Conservation (phyloP, 371 early-diverging fungal species). For the Zopfochytrium polystomum region DNA sequence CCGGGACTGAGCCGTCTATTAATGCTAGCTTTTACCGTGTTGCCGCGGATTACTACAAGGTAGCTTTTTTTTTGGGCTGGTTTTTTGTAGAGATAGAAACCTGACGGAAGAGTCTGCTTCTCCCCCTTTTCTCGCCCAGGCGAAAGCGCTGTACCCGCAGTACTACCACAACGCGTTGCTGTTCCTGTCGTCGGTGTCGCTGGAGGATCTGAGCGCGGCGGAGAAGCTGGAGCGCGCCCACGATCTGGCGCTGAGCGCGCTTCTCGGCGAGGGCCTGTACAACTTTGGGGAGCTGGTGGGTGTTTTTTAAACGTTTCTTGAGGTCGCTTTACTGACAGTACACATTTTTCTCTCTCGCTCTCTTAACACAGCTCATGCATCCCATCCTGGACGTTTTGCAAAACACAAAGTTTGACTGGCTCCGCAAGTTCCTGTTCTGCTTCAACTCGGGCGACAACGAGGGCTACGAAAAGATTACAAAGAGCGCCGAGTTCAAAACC, state of each 20-base stretch:
- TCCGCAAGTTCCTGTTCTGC: conserved; percentile 77
- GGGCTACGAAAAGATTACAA: conserved; percentile 75
- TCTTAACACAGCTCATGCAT: conserved; percentile 79
- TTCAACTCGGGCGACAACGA: conserved; percentile 94
- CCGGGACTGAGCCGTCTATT: conserved; percentile 82
- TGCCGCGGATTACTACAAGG: conserved; percentile 93
- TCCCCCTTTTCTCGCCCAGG: conserved; percentile 41
- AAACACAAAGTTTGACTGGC: conserved; percentile 82
- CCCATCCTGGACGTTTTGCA: conserved; percentile 82
- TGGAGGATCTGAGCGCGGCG: conserved; percentile 67
- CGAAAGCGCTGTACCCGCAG: conserved; percentile 84
- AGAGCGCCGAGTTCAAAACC: conserved; percentile 64
- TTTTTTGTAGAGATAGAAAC: neutral
- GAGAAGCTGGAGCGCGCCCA: conserved; percentile 86
- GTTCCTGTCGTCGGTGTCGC: conserved; percentile 83
- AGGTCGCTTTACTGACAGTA: too few species aligned
- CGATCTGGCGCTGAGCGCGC: conserved; percentile 85
- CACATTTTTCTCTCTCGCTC: too few species aligned
- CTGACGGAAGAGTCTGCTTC: neutral
- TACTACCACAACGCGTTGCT: conserved; percentile 94
- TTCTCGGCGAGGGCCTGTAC: conserved; percentile 92
- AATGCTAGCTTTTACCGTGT: conserved; percentile 93
- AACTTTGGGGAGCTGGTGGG: conserved; percentile 97
- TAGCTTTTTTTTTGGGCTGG: conserved; percentile 28
- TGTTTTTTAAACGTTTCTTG: too few species aligned